Evolutionary conservation across 768 basidiomycete species (phyloP).

Genomic region (Suillus fuscotomentosus): DNA sequence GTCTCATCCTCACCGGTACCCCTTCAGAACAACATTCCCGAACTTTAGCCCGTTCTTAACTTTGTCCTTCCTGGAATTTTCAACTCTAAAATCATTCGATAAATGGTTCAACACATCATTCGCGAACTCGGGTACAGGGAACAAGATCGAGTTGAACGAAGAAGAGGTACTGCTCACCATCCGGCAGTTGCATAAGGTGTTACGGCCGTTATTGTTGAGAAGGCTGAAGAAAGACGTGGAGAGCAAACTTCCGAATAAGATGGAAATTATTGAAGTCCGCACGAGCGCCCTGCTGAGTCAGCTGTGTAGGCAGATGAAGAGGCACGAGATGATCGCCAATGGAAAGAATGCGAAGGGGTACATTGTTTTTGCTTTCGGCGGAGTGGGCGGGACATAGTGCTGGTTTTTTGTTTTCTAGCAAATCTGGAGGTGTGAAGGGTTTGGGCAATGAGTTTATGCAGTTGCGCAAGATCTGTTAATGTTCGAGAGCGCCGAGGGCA

Average conservation of each 20-base stretch:
- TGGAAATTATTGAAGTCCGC: slow-evolving; percentile 94
- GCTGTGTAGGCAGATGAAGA: slow-evolving; percentile 97
- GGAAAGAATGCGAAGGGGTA: slow-evolving; percentile 76
- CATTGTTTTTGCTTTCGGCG: slow-evolving; percentile 20
- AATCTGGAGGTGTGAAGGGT: slow-evolving; percentile 79
- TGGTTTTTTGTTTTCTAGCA: slow-evolving; percentile 39
- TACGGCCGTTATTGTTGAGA: slow-evolving; percentile 90
- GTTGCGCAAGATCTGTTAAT: slow-evolving; percentile 96
- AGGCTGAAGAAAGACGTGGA: slow-evolving; percentile 97
- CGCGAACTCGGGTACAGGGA: slow-evolving; percentile 94
- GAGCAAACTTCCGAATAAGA: slow-evolving; percentile 92
- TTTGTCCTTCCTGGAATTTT: slow-evolving; percentile 94
- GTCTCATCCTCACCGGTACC: slow-evolving; percentile 93
- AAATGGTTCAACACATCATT: slow-evolving; percentile 99
- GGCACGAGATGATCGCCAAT: slow-evolving; percentile 94
- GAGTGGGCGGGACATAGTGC: neutral
- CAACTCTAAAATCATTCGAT: slow-evolving; percentile 96
- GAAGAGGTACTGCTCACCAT: slow-evolving; percentile 98
- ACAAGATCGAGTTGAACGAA: slow-evolving; percentile 99
- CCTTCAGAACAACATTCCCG: slow-evolving; percentile 94
- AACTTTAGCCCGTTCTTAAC: slow-evolving; percentile 93
- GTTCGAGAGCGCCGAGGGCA: slow-evolving; percentile 93
- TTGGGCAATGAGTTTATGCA: slow-evolving; percentile 97
- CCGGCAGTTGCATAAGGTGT: slow-evolving; percentile 92
- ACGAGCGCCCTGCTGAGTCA: slow-evolving; percentile 92